Evolutionary conservation across 495 filamentous ascomycete genomes (phyloP), one percentile per base, ranked within the genome.

Genomic region (Endocarpon pusillum): DNA sequence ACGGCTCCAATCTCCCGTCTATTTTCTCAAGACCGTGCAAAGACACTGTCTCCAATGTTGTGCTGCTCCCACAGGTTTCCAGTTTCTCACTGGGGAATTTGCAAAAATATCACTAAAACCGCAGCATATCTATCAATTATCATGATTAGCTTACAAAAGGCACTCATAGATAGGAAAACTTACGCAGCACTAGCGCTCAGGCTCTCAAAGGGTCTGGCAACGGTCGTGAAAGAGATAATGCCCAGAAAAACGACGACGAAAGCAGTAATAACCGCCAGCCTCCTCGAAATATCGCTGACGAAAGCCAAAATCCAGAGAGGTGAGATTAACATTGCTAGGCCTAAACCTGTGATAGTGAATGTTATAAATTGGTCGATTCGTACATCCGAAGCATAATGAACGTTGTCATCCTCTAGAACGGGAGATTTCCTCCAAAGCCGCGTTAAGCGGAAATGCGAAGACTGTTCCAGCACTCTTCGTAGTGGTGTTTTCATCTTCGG

Each of bases 181-280:
- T 46, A 50, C 44, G 48, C 53, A 34, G 53, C 53, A 14, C 49
- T 51, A 11, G 52, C 51, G 9, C 42, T 50, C n/a, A 57, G 27
- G 24, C 42, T 38, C 21, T 55, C 52, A 34, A 42, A 51, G 6
- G 52, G 45, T 26, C 45, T 50, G 11, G 49, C 42, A 11, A 38
- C 39, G 23, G 46, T 48, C 5, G 42, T 32, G 24, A 41, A 39
- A 16, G 34, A 37, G 10, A 54, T 27, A 15, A 47, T 20, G n/a
- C 19, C 21, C 4, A 47, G 32, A 34, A 57, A 54, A 9, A 34
- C 21, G 7, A 52, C 33, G 20, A 56, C 29, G 27, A 54, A 56
- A 0, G 38, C 38, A 2, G 51, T 50, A 32, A 54, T 54, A 20
- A 45, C 35, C 6, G 11, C 40, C 10, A 55, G 40, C n/a, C 49